Conservation (phyloP, 2,329 filamentous ascomycete genomes). For the Fusarium chaquense region DNA sequence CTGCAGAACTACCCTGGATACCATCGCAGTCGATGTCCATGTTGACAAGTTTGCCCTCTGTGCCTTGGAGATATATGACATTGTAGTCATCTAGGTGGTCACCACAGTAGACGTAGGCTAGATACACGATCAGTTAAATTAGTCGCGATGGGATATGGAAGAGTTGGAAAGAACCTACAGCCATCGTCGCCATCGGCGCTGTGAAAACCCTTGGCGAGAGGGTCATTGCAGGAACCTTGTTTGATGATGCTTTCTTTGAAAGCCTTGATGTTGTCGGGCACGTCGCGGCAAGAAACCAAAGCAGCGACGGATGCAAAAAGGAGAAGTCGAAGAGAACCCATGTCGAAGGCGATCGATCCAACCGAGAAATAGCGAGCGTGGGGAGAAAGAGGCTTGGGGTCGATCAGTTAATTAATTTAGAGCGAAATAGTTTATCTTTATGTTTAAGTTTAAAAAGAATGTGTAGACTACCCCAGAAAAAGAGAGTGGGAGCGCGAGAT, state of each 20-base stretch:
- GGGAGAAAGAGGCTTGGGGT: background rate
- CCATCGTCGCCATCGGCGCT: conserved; percentile 53
- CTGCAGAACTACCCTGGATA: conserved; percentile 54
- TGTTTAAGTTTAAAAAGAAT: conserved; percentile 9
- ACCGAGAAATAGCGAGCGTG: conserved; percentile 22
- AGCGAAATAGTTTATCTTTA: conserved; percentile 16
- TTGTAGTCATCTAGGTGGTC: conserved; percentile 57
- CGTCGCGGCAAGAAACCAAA: conserved; percentile 47
- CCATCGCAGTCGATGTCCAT: conserved; percentile 73
- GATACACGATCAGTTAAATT: conserved; percentile 22
- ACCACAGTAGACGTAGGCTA: conserved; percentile 60
- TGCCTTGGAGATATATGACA: conserved; percentile 63
- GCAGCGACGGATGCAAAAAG: conserved; percentile 45
- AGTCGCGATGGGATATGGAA: background rate
- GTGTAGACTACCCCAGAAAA: background rate
- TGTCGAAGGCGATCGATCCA: conserved; percentile 6
- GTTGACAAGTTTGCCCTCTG: conserved; percentile 58
- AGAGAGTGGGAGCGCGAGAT: background rate
- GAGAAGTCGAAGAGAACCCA: conserved; percentile 39
- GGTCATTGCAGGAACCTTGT: conserved; percentile 54
- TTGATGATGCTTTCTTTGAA: conserved; percentile 57
- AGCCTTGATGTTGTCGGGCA: conserved; percentile 57
- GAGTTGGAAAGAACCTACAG: conserved; percentile 45
- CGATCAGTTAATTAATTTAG: conserved; percentile 10
- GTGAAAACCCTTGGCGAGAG: conserved; percentile 57